Conservation (phyloP, 176 grass and related monocot species). For the Oryza punctata region DNA sequence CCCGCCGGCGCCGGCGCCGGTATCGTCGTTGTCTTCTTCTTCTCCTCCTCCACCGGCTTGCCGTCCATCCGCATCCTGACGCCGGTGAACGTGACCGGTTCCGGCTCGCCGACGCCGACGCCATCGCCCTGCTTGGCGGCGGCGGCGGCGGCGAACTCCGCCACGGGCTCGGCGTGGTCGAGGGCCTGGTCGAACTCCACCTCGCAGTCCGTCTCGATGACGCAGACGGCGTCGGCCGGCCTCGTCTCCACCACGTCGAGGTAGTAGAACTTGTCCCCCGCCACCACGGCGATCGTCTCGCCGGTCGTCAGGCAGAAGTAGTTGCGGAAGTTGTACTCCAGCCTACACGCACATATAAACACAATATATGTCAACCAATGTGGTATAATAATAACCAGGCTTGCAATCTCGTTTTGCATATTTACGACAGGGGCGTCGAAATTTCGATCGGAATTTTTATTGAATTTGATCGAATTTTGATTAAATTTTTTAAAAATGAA, state of each 20-base stretch:
- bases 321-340: slow-evolving; percentile 58
- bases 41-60: slow-evolving; percentile 28
- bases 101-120: background rate
- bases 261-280: slow-evolving; percentile 53
- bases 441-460: no score
- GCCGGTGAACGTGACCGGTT: slow-evolving; percentile 17
- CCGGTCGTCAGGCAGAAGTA: slow-evolving; percentile 62
- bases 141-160: background rate
- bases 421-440: no score
- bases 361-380: no score
- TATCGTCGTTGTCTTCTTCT: background rate
- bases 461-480: no score
- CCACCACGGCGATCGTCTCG: slow-evolving; percentile 73
- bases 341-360: slow-evolving; percentile 8
- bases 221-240: slow-evolving; percentile 56
- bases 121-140: background rate
- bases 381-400: no score
- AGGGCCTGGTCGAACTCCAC: slow-evolving; percentile 70
- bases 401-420: no score
- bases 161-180: slow-evolving; percentile 49
- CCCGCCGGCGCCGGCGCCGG: background rate
- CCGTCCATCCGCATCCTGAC: slow-evolving; percentile 31
- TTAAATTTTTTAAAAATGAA: no score
- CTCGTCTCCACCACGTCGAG: slow-evolving; percentile 68
- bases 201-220: slow-evolving; percentile 71